A percentile compares a stretch with the other conserved stretches of the same genome.
phyloP scores from a whole-genome alignment of 768 basidiomycete species.

The Trametes gibbosa region DNA sequence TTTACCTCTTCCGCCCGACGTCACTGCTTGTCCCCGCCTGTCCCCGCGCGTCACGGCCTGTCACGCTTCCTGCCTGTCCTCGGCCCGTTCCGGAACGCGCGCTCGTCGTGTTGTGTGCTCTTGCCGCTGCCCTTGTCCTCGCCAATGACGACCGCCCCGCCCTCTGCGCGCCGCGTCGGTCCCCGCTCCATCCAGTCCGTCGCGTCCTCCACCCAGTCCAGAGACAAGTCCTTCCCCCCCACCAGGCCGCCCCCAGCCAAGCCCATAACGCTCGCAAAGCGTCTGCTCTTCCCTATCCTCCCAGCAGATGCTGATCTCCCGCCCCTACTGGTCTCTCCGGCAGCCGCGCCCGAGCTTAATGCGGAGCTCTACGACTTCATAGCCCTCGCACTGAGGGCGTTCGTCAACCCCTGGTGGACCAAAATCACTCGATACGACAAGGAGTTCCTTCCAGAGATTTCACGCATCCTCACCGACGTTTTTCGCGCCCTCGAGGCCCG shows the following conservation, averaged over 20 bases:
- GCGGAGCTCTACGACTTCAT: conserved; percentile 76
- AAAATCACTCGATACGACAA: conserved; percentile 82
- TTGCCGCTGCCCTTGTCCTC: neutral
- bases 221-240: conserved; percentile 17
- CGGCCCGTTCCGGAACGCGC: too few species aligned
- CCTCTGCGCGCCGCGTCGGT: conserved; percentile 18
- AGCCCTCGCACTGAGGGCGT: conserved; percentile 76
- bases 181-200: conserved; percentile 28
- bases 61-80: neutral
- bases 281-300: conserved; percentile 48
- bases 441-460: conserved; percentile 73
- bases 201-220: conserved; percentile 21
- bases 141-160: conserved; percentile 20
- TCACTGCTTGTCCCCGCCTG: neutral
- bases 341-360: conserved; percentile 53
- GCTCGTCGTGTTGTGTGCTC: neutral
- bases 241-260: conserved; percentile 11
- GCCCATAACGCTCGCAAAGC: conserved; percentile 22
- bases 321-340: conserved; percentile 47
- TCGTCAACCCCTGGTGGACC: conserved; percentile 83
- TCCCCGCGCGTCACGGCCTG: neutral
- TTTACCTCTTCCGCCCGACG: neutral
- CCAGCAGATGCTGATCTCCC: conserved; percentile 45
- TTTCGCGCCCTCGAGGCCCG: conserved; percentile 61
- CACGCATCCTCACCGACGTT: conserved; percentile 54